Conservation (phyloP, 1,139 yeast species). For the Wickerhamomyces sp. region DNA sequence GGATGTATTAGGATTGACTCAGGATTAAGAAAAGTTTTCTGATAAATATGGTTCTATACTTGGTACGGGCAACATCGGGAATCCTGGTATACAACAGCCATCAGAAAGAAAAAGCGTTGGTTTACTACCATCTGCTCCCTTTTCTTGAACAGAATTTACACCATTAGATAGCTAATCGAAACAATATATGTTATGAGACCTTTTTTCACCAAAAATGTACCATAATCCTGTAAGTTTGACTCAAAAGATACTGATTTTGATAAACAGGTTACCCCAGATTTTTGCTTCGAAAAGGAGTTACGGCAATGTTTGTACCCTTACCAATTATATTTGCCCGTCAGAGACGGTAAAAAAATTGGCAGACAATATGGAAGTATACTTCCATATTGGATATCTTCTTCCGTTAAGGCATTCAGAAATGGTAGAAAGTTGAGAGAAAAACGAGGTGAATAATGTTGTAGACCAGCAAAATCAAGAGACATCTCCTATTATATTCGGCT, state of each 20-base stretch:
- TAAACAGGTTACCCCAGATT: slow-evolving; percentile 3
- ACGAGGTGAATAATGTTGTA: too few relatives aligned
- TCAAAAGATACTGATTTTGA: too few relatives aligned
- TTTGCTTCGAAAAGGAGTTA: slow-evolving; percentile 1
- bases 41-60: not conserved
- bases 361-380: slow-evolving; percentile 1
- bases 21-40: not conserved
- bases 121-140: too few relatives aligned
- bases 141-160: too few relatives aligned
- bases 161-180: too few relatives aligned
- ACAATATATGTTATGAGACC: too few relatives aligned
- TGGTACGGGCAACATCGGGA: not conserved
- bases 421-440: not conserved
- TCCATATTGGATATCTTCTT: not conserved
- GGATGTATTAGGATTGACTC: slow-evolving; percentile 1
- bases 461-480: too few relatives aligned
- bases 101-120: not conserved
- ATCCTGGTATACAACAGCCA: not conserved
- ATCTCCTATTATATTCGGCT: too few relatives aligned
- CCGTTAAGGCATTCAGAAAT: not conserved
- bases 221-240: too few relatives aligned
- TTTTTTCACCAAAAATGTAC: too few relatives aligned
- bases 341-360: not conserved
- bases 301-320: not conserved
- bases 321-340: not conserved